A percentile compares a stretch with the other conserved stretches of the same genome.
These are phyloP conservation scores for Ogataea hybrid DNA, from an alignment of 1,139 yeast genomes.

Conservation along the genomic window DNA sequence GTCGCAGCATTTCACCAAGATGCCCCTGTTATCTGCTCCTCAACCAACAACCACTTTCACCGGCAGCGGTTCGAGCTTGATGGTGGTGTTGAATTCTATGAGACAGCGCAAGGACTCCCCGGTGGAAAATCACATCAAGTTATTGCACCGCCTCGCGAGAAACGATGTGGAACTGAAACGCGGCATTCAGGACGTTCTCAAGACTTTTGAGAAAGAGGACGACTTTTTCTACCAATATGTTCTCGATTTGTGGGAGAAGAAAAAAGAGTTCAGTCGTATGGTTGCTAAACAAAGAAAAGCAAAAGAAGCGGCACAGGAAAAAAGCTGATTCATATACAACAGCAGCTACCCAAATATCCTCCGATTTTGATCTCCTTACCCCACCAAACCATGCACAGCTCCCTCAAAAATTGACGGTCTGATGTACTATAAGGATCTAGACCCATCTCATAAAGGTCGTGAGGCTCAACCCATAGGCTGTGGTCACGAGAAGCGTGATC, in stretches of 20 bases:
- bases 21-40: constrained; percentile 24
- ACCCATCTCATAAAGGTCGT: constrained; percentile 69
- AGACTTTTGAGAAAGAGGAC: constrained; percentile 31
- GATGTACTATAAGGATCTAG: constrained; percentile 64
- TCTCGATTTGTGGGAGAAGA: constrained; percentile 32
- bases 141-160: constrained; percentile 29
- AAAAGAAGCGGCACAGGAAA: constrained; percentile 2
- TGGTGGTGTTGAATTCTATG: constrained; percentile 14
- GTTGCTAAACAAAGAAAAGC: constrained; percentile 8
- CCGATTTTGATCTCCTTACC: constrained; percentile 39
- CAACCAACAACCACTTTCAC: constrained; percentile 7
- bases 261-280: constrained; percentile 30
- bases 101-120: constrained; percentile 19
- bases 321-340: constrained; percentile 30
- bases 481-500: constrained; percentile 1
- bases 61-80: constrained; percentile 14
- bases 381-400: constrained; percentile 59
- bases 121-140: constrained; percentile 27
- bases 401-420: constrained; percentile 56
- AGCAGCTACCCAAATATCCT: constrained; percentile 32
- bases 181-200: constrained; percentile 26
- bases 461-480: constrained; percentile 39
- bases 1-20: constrained; percentile 23
- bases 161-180: constrained; percentile 31
- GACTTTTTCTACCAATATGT: constrained; percentile 32